Evolutionary conservation across 495 filamentous ascomycete species (phyloP), one percentile per base, ranked within the genome.

Genomic region (Poronia punctata): DNA sequence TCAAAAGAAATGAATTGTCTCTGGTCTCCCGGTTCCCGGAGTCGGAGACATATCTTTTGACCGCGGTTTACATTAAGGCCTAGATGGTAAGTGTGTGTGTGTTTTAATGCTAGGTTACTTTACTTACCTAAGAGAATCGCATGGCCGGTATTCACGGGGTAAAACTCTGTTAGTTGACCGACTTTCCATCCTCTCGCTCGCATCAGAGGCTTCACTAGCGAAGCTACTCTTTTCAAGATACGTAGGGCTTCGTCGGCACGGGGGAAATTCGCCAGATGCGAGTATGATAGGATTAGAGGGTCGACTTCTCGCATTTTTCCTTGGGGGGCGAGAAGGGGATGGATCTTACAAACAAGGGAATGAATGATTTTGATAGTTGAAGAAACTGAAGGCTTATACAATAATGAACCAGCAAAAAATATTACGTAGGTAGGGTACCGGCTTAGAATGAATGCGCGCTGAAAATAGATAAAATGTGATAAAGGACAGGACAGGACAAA

Each of bases 161-260:
- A 85, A 61, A 98, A 93, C 59, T 97, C 92, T 18, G 77, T 76
- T 11, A 98, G 75, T 27, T 81, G 76, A 5, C 77, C 75, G 15
- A 98, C 86, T 46, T 63, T 81, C 86, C 88, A 98, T 17, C 69
- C 70, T 29, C 86, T 74, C 35, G 84, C 85, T 46, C 86, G 71
- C 90, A 97, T 97, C 38, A 98, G 84, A 10, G 92, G 92, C 60
- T 95, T 98, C 29, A 97, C 89, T 10, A 95, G 60, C 9, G 87
- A 92, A 12, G 88, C 87, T 16, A 95, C 71, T 60, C 87, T 89
- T 45, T 78, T 83, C 9, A 97, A 71, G 28, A 76, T 77, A n/a
- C 78, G 68, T 9, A 96, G 71, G n/a, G 89, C 92, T 44, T 93
- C 86, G 7, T 80, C 71, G 43, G 84, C 78, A 5, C 82, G 74